A percentile compares a stretch with the other conserved stretches of the same genome.
Evolutionary conservation across 306 rosid species (phyloP).

Genomic region (Hylodesmum podocarpum): DNA sequence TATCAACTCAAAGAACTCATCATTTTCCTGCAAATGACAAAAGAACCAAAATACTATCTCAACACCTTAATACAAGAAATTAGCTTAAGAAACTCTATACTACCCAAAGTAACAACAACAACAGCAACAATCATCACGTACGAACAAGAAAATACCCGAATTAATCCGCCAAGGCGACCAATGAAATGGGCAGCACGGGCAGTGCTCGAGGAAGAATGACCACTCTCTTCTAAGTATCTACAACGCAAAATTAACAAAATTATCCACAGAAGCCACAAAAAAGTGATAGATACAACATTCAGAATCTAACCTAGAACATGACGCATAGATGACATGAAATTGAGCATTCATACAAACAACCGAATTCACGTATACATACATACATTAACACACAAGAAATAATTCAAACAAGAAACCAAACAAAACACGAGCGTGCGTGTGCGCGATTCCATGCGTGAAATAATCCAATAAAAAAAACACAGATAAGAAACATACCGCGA

Average conservation of each 20-base stretch:
- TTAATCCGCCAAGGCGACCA: conserved; percentile 79
- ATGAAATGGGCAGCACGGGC: conserved; percentile 76
- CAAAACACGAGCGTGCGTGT: neutral
- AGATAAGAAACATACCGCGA: conserved; percentile 44
- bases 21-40: conserved; percentile 63
- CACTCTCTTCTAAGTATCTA: conserved; percentile 90
- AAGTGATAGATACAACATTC: neutral
- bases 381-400: neutral
- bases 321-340: neutral
- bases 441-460: neutral
- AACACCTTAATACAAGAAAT: neutral
- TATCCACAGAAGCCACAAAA: neutral
- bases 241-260: conserved; percentile 31
- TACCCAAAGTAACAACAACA: neutral
- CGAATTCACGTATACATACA: neutral
- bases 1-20: conserved; percentile 90
- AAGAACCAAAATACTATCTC: conserved; percentile 2
- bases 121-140: neutral
- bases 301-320: neutral
- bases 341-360: neutral
- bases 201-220: conserved; percentile 67
- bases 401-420: neutral
- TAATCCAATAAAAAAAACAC: neutral
- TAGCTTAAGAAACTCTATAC: neutral
- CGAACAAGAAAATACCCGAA: conserved; percentile 59